Conservation (phyloP, 495 filamentous ascomycete species). For the Venustampulla echinocandica region DNA sequence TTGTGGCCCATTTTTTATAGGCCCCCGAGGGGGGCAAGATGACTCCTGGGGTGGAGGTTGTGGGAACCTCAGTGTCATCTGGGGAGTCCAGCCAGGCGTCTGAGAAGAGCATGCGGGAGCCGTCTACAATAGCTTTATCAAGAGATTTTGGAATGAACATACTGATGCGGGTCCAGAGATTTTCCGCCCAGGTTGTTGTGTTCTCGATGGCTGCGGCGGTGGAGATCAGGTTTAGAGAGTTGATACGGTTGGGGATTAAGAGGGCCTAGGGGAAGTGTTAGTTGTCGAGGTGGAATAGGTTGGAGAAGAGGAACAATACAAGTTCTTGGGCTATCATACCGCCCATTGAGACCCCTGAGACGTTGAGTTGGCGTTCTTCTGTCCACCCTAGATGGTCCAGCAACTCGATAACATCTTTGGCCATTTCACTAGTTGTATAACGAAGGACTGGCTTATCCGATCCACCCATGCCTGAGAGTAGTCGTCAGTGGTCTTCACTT, state of each 20-base stretch:
- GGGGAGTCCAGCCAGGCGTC: slow-evolving; percentile 48
- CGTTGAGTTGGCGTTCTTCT: slow-evolving; percentile 47
- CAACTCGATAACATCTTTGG: slow-evolving; percentile 60
- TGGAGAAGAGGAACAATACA: slow-evolving; percentile 26
- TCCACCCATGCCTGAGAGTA: slow-evolving; percentile 57
- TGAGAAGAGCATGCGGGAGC: slow-evolving; percentile 53
- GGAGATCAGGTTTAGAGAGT: slow-evolving; percentile 57
- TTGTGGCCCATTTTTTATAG: slow-evolving; percentile 53
- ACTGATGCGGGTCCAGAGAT: slow-evolving; percentile 56
- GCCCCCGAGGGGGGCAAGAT: slow-evolving; percentile 21
- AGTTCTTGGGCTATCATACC: slow-evolving; percentile 88
- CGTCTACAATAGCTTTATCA: slow-evolving; percentile 38
- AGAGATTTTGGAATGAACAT: slow-evolving; percentile 62
- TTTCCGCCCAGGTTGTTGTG: slow-evolving; percentile 45
- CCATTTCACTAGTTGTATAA: slow-evolving; percentile 70
- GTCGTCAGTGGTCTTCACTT: too few relatives aligned
- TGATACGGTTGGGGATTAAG: slow-evolving; percentile 52
- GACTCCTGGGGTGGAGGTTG: slow-evolving; percentile 20
- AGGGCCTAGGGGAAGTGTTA: slow-evolving; percentile 32
- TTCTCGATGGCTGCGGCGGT: slow-evolving; percentile 66
- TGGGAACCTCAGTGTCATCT: slow-evolving; percentile 46
- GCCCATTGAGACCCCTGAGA: slow-evolving; percentile 68
- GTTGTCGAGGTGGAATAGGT: background rate
- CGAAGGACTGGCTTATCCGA: slow-evolving; percentile 64
- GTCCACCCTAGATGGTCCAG: slow-evolving; percentile 64